A percentile compares a stretch with the other conserved stretches of the same genome.
phyloP scores from a whole-genome alignment of 106 monocot genomes.

The Dendrobium officinale region DNA sequence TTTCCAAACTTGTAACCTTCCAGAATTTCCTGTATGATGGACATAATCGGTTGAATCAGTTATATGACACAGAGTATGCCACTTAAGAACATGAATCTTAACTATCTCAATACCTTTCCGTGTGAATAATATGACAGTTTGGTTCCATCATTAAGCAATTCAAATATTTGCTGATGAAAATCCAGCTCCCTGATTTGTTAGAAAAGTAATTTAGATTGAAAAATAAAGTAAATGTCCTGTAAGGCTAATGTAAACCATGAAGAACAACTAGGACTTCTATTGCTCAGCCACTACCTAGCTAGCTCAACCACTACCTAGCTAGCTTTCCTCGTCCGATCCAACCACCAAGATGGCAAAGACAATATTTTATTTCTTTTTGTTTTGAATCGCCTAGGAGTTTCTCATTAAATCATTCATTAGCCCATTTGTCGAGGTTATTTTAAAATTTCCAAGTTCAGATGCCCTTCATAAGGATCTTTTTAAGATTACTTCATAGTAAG shows the following conservation, averaged over 20 bases:
- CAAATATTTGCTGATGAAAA: not conserved
- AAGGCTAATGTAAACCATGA: not conserved
- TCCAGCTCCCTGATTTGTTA: constrained; percentile 5
- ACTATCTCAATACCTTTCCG: constrained; percentile 1
- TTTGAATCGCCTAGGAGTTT: not conserved
- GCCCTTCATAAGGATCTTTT: no score
- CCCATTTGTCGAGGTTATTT: not conserved
- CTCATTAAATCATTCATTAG: not conserved
- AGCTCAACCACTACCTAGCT: not conserved
- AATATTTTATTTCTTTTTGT: no score
- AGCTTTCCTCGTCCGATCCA: not conserved
- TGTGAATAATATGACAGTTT: not conserved
- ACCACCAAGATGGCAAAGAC: no score
- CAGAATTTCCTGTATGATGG: not conserved
- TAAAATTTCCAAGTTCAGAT: no score
- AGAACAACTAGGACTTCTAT: not conserved
- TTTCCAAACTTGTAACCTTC: constrained; percentile 4
- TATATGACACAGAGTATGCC: not conserved
- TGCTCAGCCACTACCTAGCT: not conserved
- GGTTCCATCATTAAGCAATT: constrained; percentile 7
- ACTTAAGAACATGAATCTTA: not conserved
- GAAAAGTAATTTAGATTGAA: not conserved
- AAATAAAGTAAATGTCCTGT: not conserved
- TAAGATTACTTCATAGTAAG: no score
- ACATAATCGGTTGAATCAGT: not conserved